Evolutionary conservation across 768 basidiomycete species (phyloP).

Genomic region (Candolleomyces efflorescens): DNA sequence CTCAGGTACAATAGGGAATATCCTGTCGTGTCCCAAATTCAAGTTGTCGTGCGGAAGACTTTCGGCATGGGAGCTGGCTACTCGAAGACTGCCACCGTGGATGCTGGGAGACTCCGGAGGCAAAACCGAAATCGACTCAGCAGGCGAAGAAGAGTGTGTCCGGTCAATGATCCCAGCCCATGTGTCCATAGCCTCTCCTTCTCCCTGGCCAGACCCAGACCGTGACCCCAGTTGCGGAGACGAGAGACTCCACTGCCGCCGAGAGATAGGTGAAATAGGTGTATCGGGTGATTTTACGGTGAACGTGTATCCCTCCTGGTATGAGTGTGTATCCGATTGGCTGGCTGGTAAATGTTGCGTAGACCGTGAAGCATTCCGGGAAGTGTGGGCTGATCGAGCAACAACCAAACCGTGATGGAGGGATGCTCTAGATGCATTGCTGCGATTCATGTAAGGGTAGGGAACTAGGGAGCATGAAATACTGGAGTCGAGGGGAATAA

Average conservation of each 20-base stretch:
- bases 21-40: not conserved
- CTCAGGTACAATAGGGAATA: conserved; percentile 7
- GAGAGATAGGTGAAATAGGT: not conserved
- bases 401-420: not conserved
- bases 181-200: no score
- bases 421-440: not conserved
- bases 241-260: conserved; percentile 4
- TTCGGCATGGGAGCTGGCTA: no score
- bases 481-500: conserved; percentile 7
- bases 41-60: not conserved
- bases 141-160: no score
- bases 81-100: no score
- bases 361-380: conserved; percentile 4
- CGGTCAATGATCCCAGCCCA: no score
- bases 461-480: conserved; percentile 12
- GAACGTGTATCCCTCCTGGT: not conserved
- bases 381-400: not conserved
- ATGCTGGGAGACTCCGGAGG: no score
- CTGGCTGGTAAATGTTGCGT: not conserved
- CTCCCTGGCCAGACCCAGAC: not conserved
- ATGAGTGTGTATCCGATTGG: not conserved
- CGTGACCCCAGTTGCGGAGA: conserved; percentile 3
- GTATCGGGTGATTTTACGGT: not conserved
- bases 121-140: no score
- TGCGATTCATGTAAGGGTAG: conserved; percentile 2